Evolutionary conservation across 2,329 filamentous ascomycete genomes (phyloP).

Genomic region (Claviceps pusilla): DNA sequence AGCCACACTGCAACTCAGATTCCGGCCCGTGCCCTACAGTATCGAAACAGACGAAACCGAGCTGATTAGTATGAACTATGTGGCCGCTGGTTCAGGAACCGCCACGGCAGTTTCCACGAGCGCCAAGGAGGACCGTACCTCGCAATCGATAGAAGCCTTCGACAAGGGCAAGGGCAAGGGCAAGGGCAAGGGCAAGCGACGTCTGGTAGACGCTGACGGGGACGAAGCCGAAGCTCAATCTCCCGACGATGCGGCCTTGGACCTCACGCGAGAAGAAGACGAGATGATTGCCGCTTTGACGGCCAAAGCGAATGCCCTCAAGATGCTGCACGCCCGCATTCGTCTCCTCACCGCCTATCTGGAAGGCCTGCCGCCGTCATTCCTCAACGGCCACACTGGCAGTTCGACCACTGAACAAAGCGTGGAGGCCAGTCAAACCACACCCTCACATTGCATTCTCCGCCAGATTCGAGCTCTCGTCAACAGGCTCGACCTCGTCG

Average conservation of each 20-base stretch:
- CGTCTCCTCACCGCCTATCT: constrained; percentile 65
- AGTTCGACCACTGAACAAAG: constrained; percentile 16
- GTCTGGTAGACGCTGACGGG: constrained; percentile 19
- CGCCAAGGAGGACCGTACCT: constrained; percentile 26
- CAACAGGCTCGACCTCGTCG: constrained; percentile 66
- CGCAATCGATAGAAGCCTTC: constrained; percentile 30
- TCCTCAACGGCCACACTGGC: constrained; percentile 35
- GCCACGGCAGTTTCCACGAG: constrained; percentile 32
- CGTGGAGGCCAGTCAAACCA: constrained; percentile 24
- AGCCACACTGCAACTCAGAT: constrained; percentile 47
- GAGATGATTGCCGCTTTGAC: constrained; percentile 54
- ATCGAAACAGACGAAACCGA: constrained; percentile 92
- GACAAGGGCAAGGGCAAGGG: constrained; percentile 20
- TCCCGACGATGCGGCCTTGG: constrained; percentile 21
- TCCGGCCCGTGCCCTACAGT: constrained; percentile 70
- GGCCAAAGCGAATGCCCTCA: constrained; percentile 81
- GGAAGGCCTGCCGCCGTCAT: constrained; percentile 51
- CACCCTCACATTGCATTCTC: constrained; percentile 55
- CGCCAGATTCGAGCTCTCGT: constrained; percentile 80
- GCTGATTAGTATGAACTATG: constrained; percentile 93
- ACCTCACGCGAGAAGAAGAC: constrained; percentile 43
- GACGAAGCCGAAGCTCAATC: constrained; percentile 16
- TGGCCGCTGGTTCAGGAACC: constrained; percentile 71
- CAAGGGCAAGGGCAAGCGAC: constrained; percentile 32
- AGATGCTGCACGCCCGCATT: constrained; percentile 73